These are phyloP conservation scores for Solanum sitiens DNA, from an alignment of 257 asterid species.

Conservation along the genomic window DNA sequence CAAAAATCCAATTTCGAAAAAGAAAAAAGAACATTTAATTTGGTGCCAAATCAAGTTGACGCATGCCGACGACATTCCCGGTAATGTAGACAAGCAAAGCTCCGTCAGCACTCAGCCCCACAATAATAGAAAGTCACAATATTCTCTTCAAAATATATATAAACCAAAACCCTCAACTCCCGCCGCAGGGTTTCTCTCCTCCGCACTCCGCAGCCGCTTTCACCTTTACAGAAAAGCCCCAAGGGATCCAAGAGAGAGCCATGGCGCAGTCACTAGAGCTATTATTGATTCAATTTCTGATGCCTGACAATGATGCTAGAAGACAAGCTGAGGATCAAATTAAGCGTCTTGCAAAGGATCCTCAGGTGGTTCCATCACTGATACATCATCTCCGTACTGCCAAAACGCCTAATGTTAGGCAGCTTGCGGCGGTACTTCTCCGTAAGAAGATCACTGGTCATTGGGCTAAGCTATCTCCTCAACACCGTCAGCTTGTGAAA, in stretches of 20 bases:
- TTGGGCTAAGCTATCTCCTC: conserved; percentile 79
- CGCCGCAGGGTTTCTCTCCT: conserved; percentile 27
- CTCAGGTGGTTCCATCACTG: conserved; percentile 94
- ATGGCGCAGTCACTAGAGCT: conserved; percentile 98
- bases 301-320: conserved; percentile 99
- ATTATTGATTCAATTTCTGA: conserved; percentile 73
- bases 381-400: conserved; percentile 95
- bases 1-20: background rate
- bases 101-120: conserved; percentile 16
- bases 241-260: background rate
- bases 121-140: background rate
- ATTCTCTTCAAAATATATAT: background rate
- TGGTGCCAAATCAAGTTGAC: background rate
- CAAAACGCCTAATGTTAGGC: conserved; percentile 95
- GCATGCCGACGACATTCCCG: conserved; percentile 3
- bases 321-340: conserved; percentile 99
- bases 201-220: conserved; percentile 11
- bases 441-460: conserved; percentile 98
- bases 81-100: conserved; percentile 8
- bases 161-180: conserved; percentile 14
- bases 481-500: conserved; percentile 70
- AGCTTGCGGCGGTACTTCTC: conserved; percentile 92
- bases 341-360: conserved; percentile 89
- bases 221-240: background rate
- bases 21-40: background rate